A percentile compares a stretch with the other conserved stretches of the same genome.
phyloP scores from a whole-genome alignment of 2,329 filamentous ascomycete genomes.

The Neonectria neomacrospora region DNA sequence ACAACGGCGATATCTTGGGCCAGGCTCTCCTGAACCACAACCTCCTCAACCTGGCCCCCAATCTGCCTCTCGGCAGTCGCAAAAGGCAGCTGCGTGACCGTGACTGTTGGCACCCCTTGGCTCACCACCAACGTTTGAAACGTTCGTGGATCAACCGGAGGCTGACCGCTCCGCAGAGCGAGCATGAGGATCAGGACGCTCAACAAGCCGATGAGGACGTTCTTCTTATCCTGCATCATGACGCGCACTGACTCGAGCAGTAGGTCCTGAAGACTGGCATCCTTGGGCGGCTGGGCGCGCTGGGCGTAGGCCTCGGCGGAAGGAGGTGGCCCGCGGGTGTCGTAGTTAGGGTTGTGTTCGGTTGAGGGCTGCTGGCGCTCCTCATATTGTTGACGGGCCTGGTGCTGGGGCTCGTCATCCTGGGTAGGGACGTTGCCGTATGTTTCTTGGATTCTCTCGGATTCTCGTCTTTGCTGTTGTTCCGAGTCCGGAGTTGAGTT shows the following conservation, averaged over 20 bases:
- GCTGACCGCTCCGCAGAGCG: conserved; percentile 50
- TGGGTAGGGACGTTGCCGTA: conserved; percentile 49
- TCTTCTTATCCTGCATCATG: conserved; percentile 67
- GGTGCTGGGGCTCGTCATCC: conserved; percentile 16
- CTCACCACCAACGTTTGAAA: conserved; percentile 48
- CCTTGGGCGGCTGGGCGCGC: conserved; percentile 48
- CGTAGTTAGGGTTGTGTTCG: conserved; percentile 48
- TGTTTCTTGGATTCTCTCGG: conserved; percentile 64
- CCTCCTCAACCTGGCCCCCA: conserved; percentile 35
- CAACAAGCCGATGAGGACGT: conserved; percentile 66
- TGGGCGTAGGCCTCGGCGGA: conserved; percentile 44
- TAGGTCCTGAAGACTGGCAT: conserved; percentile 64
- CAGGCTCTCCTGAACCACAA: conserved; percentile 1
- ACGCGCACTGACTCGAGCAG: conserved; percentile 65
- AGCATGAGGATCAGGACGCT: conserved; percentile 65
- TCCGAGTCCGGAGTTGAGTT: conserved; percentile 30
- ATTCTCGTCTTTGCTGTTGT: conserved; percentile 56
- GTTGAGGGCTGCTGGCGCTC: conserved; percentile 16
- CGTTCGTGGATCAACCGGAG: conserved; percentile 36
- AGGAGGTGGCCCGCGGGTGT: conserved; percentile 24
- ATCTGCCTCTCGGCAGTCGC: conserved; percentile 37
- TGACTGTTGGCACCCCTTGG: conserved; percentile 40
- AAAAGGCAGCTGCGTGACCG: conserved; percentile 37
- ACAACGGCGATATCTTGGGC: background rate
- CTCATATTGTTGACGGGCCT: conserved; percentile 23